Evolutionary conservation across 176 grass and related monocot species (phyloP), one percentile per base, ranked within the genome.

Genomic region (Avena eriantha): DNA sequence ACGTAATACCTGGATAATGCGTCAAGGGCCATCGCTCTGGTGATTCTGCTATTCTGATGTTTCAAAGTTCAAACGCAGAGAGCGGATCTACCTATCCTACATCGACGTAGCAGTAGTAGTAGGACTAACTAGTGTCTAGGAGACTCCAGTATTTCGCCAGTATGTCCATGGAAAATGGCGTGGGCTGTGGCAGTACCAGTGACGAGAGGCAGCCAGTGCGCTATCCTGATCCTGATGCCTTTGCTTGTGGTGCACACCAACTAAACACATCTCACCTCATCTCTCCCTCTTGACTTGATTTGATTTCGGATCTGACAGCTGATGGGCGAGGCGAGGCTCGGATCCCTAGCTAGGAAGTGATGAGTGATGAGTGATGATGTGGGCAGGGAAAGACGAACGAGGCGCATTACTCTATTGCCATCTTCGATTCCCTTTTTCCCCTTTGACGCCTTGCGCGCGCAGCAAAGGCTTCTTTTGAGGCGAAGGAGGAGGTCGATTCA

Each of bases 351-450:
- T 18, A 36, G 41, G 63, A 5, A 51, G 83, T 53, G 88, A 70
- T 53, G 88, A 51, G 83, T 53, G 88, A 70, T 53, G 88, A 51
- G 83, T 53, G 88, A 70, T 53, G 88, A 77, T 56, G 77, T 8
- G 75, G 29, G 43, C 86, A 48, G 35, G 21, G 61, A 70, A 83
- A 83, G 81, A 55, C 31, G 0, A 43, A 1, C 29, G 29, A 41
- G 39, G 39, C 39, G 7, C 39, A 41, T 41, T 47, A 67, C 19
- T 85, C 69, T 60, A 69, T 51, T 77, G 60, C 71, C 41, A 86
- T 77, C 88, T 82, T 86, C 78, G 70, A 86, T 82, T 77, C 39
- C 78, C 78, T 81, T 84, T 89, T 84, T 89, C 80, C 88, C 69
- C 49, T 16, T 90, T 90, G 78, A 77, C 83, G 39, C 82, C 78